A percentile compares a stretch with the other conserved stretches of the same genome.
Evolutionary conservation across 345 rosid genomes (phyloP).

Genomic region (Eutrema yunnanense): DNA sequence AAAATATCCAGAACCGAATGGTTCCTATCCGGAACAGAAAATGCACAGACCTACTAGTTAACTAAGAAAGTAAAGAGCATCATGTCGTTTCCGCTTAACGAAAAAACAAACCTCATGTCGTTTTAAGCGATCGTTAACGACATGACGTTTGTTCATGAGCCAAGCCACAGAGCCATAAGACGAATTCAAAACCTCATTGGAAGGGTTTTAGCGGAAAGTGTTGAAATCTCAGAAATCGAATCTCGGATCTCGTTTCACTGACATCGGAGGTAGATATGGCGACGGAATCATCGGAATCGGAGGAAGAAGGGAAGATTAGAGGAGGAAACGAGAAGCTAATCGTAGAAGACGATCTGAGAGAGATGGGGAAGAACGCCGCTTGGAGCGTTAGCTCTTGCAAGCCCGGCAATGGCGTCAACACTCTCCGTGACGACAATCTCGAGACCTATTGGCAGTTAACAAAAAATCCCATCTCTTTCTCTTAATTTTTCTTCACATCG

Average conservation of each 20-base stretch:
- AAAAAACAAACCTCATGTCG: not conserved
- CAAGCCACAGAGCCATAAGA: not conserved
- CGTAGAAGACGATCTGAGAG: conserved; percentile 79
- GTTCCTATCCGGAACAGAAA: no score
- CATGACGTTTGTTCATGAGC: not conserved
- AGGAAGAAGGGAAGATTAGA: conserved; percentile 76
- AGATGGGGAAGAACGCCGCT: conserved; percentile 85
- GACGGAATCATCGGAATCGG: conserved; percentile 83
- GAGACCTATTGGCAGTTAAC: conserved; percentile 89
- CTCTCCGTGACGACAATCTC: conserved; percentile 82
- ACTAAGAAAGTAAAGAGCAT: not conserved
- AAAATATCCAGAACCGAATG: no score
- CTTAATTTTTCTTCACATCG: not conserved
- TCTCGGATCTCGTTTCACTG: not conserved
- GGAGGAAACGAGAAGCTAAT: conserved; percentile 56
- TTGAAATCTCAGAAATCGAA: not conserved
- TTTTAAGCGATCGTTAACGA: not conserved
- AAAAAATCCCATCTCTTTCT: not conserved
- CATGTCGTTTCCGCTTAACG: not conserved
- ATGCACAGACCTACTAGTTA: no score
- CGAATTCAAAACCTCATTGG: conserved; percentile 20
- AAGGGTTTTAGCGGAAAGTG: conserved; percentile 13
- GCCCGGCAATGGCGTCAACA: conserved; percentile 80
- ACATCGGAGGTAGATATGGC: conserved; percentile 44
- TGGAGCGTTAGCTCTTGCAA: conserved; percentile 99